These are phyloP conservation scores for Leishmania gerbilli DNA, from an alignment of 208 protist species.

Conservation along the genomic window DNA sequence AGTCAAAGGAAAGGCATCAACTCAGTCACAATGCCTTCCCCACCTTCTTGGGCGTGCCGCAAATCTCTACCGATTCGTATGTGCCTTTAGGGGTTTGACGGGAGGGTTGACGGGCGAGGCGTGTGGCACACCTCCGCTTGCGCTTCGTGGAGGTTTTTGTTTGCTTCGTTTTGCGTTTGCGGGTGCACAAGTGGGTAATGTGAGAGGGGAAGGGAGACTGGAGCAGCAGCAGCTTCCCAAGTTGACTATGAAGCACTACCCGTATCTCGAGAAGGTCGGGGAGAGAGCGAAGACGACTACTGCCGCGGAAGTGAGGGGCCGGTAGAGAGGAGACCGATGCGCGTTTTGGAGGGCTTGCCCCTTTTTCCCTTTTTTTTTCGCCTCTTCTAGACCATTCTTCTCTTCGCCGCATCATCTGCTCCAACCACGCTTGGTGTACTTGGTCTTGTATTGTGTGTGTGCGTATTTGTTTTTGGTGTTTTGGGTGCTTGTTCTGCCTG, in stretches of 20 bases:
- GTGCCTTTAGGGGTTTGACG: not conserved
- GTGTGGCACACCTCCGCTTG: not conserved
- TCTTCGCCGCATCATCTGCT: constrained; percentile 1
- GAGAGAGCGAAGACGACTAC: not conserved
- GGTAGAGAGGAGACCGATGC: not conserved
- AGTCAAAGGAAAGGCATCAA: not conserved
- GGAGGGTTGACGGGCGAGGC: not conserved
- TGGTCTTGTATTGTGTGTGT: not conserved
- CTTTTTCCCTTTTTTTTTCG: not conserved
- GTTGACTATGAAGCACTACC: not conserved
- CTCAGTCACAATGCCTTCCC: not conserved
- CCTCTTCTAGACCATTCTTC: not conserved
- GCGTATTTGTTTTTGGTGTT: not conserved
- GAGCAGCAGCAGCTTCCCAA: not conserved
- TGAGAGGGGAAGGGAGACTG: not conserved
- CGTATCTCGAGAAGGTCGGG: not conserved
- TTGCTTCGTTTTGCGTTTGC: not conserved
- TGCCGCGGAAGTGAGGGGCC: not conserved
- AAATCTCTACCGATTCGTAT: not conserved
- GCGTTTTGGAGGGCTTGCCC: not conserved
- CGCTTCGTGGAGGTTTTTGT: not conserved
- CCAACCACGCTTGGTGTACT: not conserved
- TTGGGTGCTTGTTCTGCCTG: not conserved
- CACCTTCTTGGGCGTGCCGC: not conserved
- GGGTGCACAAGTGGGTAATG: not conserved